A percentile compares a stretch with the other conserved stretches of the same genome.
Evolutionary conservation across 2,329 filamentous ascomycete genomes (phyloP).

Genomic region (Arachnomyces sp.): DNA sequence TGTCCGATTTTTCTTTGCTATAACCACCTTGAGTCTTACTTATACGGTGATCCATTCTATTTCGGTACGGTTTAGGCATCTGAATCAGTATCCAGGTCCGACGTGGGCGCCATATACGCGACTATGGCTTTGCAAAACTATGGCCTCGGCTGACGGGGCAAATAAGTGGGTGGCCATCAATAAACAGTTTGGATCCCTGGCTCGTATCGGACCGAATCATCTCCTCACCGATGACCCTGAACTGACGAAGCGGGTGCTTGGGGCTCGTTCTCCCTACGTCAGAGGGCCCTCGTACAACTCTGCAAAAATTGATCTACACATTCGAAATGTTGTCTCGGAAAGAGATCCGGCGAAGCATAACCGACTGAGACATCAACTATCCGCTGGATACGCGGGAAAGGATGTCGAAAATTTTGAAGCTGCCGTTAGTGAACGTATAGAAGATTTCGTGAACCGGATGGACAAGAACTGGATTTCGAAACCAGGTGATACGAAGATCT

Average conservation of each 20-base stretch:
- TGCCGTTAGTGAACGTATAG: constrained; percentile 4
- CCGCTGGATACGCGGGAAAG: constrained; percentile 41
- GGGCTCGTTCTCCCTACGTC: constrained; percentile 3
- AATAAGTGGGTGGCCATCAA: constrained; percentile 3
- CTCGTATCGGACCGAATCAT: constrained; percentile 8
- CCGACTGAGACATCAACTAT: background rate
- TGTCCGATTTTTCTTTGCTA: too few species aligned
- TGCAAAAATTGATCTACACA: constrained; percentile 3
- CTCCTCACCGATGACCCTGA: constrained; percentile 5
- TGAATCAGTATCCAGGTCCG: constrained; percentile 2
- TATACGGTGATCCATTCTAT: background rate
- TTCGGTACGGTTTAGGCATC: background rate
- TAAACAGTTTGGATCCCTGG: constrained; percentile 4
- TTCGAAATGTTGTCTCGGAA: constrained; percentile 1
- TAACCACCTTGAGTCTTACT: background rate
- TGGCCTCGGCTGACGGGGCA: constrained; percentile 3
- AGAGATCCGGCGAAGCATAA: background rate
- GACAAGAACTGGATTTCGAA: constrained; percentile 6
- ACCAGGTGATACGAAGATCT: background rate
- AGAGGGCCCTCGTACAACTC: constrained; percentile 5
- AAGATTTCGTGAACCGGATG: constrained; percentile 2
- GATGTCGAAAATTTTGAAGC: constrained; percentile 41
- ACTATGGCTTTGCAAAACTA: constrained; percentile 1
- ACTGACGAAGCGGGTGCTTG: constrained; percentile 3
- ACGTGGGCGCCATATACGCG: constrained; percentile 5